phyloP scores from a whole-genome alignment of 305 asterid species.

The Solanum chacoense region DNA sequence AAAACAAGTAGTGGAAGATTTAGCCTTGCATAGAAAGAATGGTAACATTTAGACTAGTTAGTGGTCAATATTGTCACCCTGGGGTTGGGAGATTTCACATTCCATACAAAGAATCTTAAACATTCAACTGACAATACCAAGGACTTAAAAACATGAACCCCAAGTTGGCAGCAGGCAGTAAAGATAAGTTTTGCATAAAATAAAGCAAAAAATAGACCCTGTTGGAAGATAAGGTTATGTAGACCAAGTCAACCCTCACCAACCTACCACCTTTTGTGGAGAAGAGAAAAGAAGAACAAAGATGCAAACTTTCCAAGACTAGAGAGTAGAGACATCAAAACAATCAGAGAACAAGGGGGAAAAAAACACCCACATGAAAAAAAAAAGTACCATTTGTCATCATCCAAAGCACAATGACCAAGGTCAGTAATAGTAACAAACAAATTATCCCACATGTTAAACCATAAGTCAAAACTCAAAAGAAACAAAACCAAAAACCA shows the following conservation, averaged over 20 bases:
- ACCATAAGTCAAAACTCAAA: conserved; percentile 1
- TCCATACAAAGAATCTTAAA: neutral
- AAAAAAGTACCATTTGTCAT: neutral
- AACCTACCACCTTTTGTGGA: conserved; percentile 79
- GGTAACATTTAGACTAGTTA: neutral
- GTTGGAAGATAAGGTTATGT: conserved; percentile 12
- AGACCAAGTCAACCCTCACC: conserved; percentile 71
- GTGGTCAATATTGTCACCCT: neutral
- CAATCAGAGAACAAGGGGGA: conserved; percentile 2
- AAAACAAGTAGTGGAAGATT: neutral
- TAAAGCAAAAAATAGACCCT: neutral
- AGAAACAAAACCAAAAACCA: neutral
- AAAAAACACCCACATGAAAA: neutral
- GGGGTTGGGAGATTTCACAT: neutral
- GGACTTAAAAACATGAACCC: neutral
- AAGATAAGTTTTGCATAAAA: conserved; percentile 1
- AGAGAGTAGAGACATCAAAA: conserved; percentile 5
- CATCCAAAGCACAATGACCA: neutral
- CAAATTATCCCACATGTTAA: neutral
- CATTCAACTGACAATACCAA: conserved; percentile 15
- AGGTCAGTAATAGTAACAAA: neutral
- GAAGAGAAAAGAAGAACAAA: neutral
- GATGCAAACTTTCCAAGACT: conserved; percentile 10
- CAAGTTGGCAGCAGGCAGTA: neutral
- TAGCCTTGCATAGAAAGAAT: neutral